Percentiles rank a stretch among this genome's conserved stretches.
These are phyloP conservation scores for Pseudodiploospora longispora DNA, from an alignment of 2,329 filamentous ascomycete species.

Conservation along the genomic window DNA sequence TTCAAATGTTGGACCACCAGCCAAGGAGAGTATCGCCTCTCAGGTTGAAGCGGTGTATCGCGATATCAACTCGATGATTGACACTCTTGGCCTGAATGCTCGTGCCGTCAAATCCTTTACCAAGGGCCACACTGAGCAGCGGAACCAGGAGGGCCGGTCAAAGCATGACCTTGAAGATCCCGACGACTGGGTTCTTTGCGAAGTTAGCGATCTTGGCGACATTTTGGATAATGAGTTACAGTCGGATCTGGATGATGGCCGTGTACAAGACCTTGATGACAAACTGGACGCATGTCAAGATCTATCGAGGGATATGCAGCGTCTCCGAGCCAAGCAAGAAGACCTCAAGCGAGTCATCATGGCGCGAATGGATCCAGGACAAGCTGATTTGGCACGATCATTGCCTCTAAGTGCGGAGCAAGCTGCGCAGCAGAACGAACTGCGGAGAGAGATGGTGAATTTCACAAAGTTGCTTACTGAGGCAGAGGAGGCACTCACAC, in stretches of 20 bases:
- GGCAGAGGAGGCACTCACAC: slow-evolving; percentile 68
- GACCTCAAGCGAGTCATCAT: slow-evolving; percentile 72
- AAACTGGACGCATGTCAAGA: slow-evolving; percentile 63
- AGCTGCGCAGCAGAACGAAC: slow-evolving; percentile 71
- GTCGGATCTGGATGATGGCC: slow-evolving; percentile 56
- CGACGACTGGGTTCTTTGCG: slow-evolving; percentile 66
- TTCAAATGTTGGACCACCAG: slow-evolving; percentile 43
- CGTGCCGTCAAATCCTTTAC: slow-evolving; percentile 59
- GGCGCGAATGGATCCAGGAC: slow-evolving; percentile 59
- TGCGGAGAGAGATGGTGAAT: slow-evolving; percentile 66
- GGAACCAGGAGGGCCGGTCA: slow-evolving; percentile 45
- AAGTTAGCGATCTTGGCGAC: slow-evolving; percentile 60
- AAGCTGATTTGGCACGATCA: slow-evolving; percentile 54
- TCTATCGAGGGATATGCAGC: slow-evolving; percentile 60
- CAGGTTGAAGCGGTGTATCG: slow-evolving; percentile 63
- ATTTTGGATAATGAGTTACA: slow-evolving; percentile 58
- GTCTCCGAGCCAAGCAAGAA: slow-evolving; percentile 65
- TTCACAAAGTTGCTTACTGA: slow-evolving; percentile 69
- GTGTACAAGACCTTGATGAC: slow-evolving; percentile 58
- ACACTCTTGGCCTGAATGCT: slow-evolving; percentile 79
- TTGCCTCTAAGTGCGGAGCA: slow-evolving; percentile 81
- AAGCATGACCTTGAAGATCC: slow-evolving; percentile 61
- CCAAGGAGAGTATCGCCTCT: slow-evolving; percentile 49
- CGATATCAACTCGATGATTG: slow-evolving; percentile 89
- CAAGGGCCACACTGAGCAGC: slow-evolving; percentile 54